These are phyloP conservation scores for Chytridiales sp. DNA, from an alignment of 371 early-diverging fungal species.

Conservation along the genomic window DNA sequence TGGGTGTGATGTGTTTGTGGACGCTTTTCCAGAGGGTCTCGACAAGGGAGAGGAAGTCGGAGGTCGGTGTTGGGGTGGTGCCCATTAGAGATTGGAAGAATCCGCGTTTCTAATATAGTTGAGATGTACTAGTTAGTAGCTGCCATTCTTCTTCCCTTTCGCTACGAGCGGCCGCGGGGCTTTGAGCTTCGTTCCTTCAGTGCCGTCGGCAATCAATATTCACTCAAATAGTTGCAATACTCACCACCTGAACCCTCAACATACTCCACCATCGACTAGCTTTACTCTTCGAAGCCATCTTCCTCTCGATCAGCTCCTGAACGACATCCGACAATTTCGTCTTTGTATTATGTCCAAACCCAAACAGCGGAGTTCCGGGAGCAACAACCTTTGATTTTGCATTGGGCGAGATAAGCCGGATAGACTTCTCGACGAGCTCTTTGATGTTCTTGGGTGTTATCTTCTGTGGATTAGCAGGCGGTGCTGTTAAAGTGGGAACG, in stretches of 20 bases:
- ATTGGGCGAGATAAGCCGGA: too few species aligned
- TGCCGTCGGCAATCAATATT: not conserved
- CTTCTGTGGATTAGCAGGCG: too few species aligned
- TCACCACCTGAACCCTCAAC: conserved; percentile 33
- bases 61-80: conserved; percentile 20
- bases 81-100: conserved; percentile 42
- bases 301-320: conserved; percentile 20
- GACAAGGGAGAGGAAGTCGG: conserved; percentile 40
- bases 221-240: not conserved
- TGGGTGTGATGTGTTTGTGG: conserved; percentile 25
- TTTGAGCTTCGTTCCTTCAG: not conserved
- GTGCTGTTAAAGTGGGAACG: too few species aligned
- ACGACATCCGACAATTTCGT: conserved; percentile 22
- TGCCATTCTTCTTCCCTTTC: not conserved
- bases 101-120: conserved; percentile 23
- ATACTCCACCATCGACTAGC: conserved; percentile 32
- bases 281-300: conserved; percentile 21
- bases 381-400: too few species aligned
- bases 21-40: conserved; percentile 40
- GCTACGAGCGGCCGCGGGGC: not conserved
- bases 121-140: not conserved
- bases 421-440: too few species aligned
- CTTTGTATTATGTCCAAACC: conserved; percentile 7
- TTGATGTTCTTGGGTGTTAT: too few species aligned
- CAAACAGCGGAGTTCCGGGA: conserved; percentile 16